Evolutionary conservation across 371 early-diverging fungal genomes (phyloP).

Genomic region (Dichotomocladium elegans): DNA sequence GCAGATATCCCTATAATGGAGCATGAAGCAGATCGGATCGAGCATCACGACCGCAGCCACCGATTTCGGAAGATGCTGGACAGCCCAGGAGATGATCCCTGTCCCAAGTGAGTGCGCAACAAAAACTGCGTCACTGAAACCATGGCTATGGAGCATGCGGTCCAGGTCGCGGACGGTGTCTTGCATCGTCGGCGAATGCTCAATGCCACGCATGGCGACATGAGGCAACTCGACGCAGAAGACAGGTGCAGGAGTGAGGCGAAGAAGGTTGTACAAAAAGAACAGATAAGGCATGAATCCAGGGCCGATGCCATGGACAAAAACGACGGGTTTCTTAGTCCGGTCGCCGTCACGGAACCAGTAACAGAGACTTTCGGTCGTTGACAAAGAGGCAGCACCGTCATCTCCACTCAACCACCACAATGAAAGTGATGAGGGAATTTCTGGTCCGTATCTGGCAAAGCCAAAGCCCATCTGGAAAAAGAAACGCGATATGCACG

Average conservation of each 20-base stretch:
- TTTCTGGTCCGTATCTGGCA: conserved; percentile 30
- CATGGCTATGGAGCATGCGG: conserved; percentile 51
- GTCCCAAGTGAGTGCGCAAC: conserved; percentile 70
- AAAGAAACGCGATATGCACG: conserved; percentile 3
- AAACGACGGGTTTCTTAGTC: conserved; percentile 57
- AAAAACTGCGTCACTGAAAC: conserved; percentile 56
- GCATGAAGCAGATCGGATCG: conserved; percentile 70
- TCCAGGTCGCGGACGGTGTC: conserved; percentile 60
- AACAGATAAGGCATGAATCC: conserved; percentile 57
- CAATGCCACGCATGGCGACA: conserved; percentile 62
- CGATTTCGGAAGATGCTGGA: conserved; percentile 34
- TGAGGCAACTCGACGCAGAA: conserved; percentile 67
- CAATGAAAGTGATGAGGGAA: conserved; percentile 17
- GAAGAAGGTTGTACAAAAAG: conserved; percentile 39
- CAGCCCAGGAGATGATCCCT: conserved; percentile 45
- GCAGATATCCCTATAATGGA: conserved; percentile 61
- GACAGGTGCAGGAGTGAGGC: conserved; percentile 47
- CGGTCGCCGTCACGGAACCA: conserved; percentile 44
- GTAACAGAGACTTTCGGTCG: conserved; percentile 36
- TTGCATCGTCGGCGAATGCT: conserved; percentile 55
- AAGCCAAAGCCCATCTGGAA: conserved; percentile 24
- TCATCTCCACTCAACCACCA: too few relatives aligned
- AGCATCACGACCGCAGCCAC: conserved; percentile 51
- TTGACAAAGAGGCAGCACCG: neutral
- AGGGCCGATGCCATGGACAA: conserved; percentile 70